Evolutionary conservation across 208 protist genomes (phyloP), one percentile per base, ranked within the genome.

Genomic region (Tritrichomonas foetus): DNA sequence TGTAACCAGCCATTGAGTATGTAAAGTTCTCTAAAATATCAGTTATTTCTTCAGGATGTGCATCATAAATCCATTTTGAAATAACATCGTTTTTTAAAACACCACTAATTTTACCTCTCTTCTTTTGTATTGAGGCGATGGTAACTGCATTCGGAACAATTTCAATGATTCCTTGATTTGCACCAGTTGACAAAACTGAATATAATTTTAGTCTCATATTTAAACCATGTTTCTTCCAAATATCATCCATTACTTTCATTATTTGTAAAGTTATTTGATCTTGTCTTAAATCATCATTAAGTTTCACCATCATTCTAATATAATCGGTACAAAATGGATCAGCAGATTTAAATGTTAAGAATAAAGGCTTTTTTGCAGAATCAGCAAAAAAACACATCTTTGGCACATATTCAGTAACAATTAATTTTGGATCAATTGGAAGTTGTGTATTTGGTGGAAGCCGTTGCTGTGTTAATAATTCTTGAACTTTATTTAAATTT

Each of bases 351-450:
- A 98, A 98, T n/a, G 97, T 95, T 16, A 98, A 96, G 95, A 96
- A 98, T 16, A 98, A 95, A 25, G 98, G 97, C 75, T 96, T 96
- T 95, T 98, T 98, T 93, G 98, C 98, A 0, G 95, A 97, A 75
- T 97, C 96, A 97, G 98, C 98, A 49, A 97, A 97, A 69, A 97
- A 97, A 95, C 97, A 98, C 93, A 98, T 96, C 36, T 96, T 95
- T 61, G 97, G 95, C 50, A 93, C 55, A 33, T 61, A 97, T n/a
- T 11, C 3, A n/a, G 78, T 61, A n/a, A 93, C 94, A 75, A 84
- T 69, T 2, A 78, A 82, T 82, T 69, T 93, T 22, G 94, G 94
- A 36, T 94, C 92, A 22, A 94, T 66, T 16, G 94, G 80, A 14
- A 94, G 44, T 25, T 94, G 94, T 39, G 55, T 47, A 14, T 72